Evolutionary conservation across 2,329 filamentous ascomycete species (phyloP).

Genomic region (Mollisiaceae sp.): DNA sequence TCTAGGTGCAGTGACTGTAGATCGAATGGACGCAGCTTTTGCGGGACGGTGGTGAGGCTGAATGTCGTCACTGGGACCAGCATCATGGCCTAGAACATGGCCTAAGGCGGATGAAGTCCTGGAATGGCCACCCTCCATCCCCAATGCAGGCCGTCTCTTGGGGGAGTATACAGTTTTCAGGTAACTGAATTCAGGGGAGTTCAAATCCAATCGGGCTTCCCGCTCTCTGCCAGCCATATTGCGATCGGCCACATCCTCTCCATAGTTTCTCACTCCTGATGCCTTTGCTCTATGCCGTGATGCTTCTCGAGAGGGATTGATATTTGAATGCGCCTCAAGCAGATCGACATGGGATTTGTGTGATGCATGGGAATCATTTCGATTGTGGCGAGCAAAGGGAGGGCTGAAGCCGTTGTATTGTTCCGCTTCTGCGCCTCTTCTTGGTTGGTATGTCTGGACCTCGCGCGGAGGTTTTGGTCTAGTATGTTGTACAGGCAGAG

Average conservation of each 20-base stretch:
- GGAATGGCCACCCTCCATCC: constrained; percentile 16
- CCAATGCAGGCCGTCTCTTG: constrained; percentile 8
- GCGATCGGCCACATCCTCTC: constrained; percentile 69
- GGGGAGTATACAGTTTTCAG: constrained; percentile 25
- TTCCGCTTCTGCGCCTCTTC: constrained; percentile 9
- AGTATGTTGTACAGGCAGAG: constrained; percentile 13
- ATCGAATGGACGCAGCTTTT: constrained; percentile 15
- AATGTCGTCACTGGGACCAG: constrained; percentile 30
- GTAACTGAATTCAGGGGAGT: constrained; percentile 31
- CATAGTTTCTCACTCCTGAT: constrained; percentile 58
- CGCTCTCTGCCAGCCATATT: constrained; percentile 46
- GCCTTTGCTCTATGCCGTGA: constrained; percentile 53
- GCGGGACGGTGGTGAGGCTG: constrained; percentile 10
- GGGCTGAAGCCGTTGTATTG: constrained; percentile 7
- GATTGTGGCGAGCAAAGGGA: constrained; percentile 18
- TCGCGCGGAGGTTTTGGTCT: constrained; percentile 16
- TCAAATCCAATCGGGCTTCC: constrained; percentile 24
- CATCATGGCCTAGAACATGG: constrained; percentile 26
- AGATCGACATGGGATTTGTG: constrained; percentile 53
- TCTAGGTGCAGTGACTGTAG: constrained; percentile 8
- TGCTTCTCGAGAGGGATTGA: constrained; percentile 49
- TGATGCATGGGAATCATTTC: constrained; percentile 20
- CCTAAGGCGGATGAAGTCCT: constrained; percentile 22
- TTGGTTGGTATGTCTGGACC: constrained; percentile 25
- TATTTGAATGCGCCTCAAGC: constrained; percentile 60